Evolutionary conservation across 2,329 filamentous ascomycete species (phyloP).

Genomic region (Erysiphe neolycopersici): DNA sequence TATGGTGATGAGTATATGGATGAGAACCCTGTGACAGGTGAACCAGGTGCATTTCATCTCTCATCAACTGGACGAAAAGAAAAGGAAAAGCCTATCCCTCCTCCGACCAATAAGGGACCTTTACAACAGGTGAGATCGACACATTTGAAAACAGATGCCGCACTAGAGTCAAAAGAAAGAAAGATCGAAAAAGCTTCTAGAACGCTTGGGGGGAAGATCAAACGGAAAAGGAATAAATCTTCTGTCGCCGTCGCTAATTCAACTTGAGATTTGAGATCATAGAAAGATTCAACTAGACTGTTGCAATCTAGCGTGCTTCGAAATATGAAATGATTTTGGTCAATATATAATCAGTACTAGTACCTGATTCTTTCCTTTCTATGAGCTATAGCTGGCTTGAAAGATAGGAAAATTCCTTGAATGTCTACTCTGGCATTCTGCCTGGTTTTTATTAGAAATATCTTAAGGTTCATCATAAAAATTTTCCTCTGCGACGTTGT

Average conservation of each 20-base stretch:
- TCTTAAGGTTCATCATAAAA: too few relatives aligned
- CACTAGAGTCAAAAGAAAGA: slow-evolving; percentile 9
- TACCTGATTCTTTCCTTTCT: too few relatives aligned
- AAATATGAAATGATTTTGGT: too few relatives aligned
- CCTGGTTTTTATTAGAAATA: too few relatives aligned
- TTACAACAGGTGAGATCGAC: slow-evolving; percentile 4
- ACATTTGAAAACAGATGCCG: slow-evolving; percentile 8
- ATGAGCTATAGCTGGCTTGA: too few relatives aligned
- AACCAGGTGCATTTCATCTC: slow-evolving; percentile 37
- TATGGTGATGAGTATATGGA: slow-evolving; percentile 39
- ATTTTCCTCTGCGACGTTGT: too few relatives aligned
- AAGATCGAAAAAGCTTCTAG: slow-evolving; percentile 12
- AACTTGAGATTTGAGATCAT: background rate
- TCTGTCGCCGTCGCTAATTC: background rate
- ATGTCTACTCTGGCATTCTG: too few relatives aligned
- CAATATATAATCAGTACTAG: too few relatives aligned
- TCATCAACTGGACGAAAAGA: slow-evolving; percentile 27
- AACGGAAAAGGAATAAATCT: slow-evolving; percentile 16
- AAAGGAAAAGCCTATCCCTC: slow-evolving; percentile 5
- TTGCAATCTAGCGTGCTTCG: too few relatives aligned
- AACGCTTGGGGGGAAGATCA: slow-evolving; percentile 14
- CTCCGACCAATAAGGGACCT: slow-evolving; percentile 3
- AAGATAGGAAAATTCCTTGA: too few relatives aligned
- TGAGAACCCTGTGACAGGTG: slow-evolving; percentile 39
- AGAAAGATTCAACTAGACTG: too few relatives aligned